A percentile compares a stretch with the other conserved stretches of the same genome.
These are phyloP conservation scores for Cytospora piceicola DNA, from an alignment of 2,329 filamentous ascomycete genomes.

Conservation along the genomic window DNA sequence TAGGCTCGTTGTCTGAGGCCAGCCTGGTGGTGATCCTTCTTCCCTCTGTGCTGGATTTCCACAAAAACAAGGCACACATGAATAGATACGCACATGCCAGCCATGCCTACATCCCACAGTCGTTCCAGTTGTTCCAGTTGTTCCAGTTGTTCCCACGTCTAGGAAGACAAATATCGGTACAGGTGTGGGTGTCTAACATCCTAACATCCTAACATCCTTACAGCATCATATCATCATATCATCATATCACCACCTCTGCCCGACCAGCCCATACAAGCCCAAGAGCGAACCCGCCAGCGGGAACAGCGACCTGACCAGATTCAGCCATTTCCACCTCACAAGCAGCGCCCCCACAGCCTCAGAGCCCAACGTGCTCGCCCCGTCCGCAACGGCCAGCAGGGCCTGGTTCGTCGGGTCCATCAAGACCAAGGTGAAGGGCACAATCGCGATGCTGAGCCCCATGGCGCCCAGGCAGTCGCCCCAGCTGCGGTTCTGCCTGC, in stretches of 20 bases:
- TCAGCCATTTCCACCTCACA: constrained; percentile 37
- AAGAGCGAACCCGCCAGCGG: constrained; percentile 38
- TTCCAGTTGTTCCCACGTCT: too few species aligned
- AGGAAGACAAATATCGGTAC: too few species aligned
- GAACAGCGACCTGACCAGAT: constrained; percentile 35
- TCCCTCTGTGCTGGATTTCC: background rate
- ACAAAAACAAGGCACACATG: background rate
- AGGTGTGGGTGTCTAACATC: too few species aligned
- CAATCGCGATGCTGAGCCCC: constrained; percentile 42
- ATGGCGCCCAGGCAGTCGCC: constrained; percentile 41
- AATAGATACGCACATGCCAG: too few species aligned
- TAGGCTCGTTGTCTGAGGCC: too few species aligned
- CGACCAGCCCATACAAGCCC: constrained; percentile 38
- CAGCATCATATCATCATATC: too few species aligned
- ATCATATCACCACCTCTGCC: constrained; percentile 18
- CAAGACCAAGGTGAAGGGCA: constrained; percentile 45
- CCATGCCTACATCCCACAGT: too few species aligned
- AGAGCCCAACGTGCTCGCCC: constrained; percentile 33
- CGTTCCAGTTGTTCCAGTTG: too few species aligned
- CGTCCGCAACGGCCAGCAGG: constrained; percentile 35
- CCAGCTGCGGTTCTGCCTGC: constrained; percentile 39
- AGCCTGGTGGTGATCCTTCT: background rate
- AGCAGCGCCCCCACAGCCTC: constrained; percentile 35
- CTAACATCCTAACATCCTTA: too few species aligned
- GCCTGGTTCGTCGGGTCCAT: constrained; percentile 45